Evolutionary conservation across 495 filamentous ascomycete genomes (phyloP).

Genomic region (Penicillium salamii): DNA sequence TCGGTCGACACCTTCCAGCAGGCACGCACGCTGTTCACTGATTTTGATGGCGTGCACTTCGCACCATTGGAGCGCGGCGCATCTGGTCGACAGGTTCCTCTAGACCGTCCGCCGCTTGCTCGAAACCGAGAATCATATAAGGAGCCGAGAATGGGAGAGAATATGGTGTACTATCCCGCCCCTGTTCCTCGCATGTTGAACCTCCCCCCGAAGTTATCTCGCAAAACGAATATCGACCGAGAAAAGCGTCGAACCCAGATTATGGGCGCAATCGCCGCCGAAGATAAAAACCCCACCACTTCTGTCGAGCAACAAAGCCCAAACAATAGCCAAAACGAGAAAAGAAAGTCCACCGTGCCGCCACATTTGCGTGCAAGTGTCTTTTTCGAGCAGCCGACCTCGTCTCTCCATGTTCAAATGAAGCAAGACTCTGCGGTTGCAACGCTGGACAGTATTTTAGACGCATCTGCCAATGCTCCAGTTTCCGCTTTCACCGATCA

Average conservation of each 20-base stretch:
- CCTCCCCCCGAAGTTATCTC: slow-evolving; percentile 82
- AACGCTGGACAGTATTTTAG: slow-evolving; percentile 88
- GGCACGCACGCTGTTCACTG: slow-evolving; percentile 68
- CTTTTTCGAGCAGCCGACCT: slow-evolving; percentile 76
- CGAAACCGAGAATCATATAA: slow-evolving; percentile 58
- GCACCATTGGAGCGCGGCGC: slow-evolving; percentile 41
- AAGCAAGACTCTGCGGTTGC: slow-evolving; percentile 80
- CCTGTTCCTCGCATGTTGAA: slow-evolving; percentile 93
- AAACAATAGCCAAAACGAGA: slow-evolving; percentile 23
- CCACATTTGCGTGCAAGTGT: slow-evolving; percentile 86
- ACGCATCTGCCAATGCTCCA: slow-evolving; percentile 91
- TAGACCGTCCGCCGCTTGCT: slow-evolving; percentile 41
- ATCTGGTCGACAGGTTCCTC: slow-evolving; percentile 32
- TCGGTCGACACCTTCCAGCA: slow-evolving; percentile 71
- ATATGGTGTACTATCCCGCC: slow-evolving; percentile 93
- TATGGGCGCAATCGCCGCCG: slow-evolving; percentile 46
- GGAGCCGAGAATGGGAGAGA: slow-evolving; percentile 61
- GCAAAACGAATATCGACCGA: slow-evolving; percentile 59
- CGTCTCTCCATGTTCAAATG: slow-evolving; percentile 61
- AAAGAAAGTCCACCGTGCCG: slow-evolving; percentile 55
- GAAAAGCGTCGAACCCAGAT: slow-evolving; percentile 69
- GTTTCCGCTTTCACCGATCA: slow-evolving; percentile 94
- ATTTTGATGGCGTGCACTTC: slow-evolving; percentile 94
- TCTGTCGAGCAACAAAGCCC: slow-evolving; percentile 24
- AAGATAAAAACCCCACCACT: slow-evolving; percentile 44